Base-by-base conservation (phyloP, 164 flowering plant species). In the Tetracentron sinense region DNA sequence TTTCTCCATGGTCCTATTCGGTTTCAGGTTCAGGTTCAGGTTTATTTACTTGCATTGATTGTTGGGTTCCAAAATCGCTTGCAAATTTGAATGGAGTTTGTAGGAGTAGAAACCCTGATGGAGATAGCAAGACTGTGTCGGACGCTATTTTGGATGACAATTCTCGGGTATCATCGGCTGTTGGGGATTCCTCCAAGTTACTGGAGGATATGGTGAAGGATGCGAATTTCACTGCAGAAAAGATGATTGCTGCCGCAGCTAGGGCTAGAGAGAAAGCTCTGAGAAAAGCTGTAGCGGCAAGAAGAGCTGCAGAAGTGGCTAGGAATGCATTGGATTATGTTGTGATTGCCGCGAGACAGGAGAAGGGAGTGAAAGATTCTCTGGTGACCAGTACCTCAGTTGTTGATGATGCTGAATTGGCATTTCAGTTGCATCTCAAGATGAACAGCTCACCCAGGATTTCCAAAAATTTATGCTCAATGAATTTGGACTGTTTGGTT, bases 401-500 rank as follows among this genome's bases (percentile, higher is more conserved):
- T 54, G 67, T 66, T 52, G 79, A 74, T 63, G 85, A 81, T 67
- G 74, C 66, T 3, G 76, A 76, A 61, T 70, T 85, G 72, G 87
- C 88, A 0, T 21, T 75, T 59, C 70, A 44, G 70, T 72, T 85
- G 79, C 86, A 80, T 62, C 66, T 83, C 12, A 77, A 71, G 0
- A 74, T 86, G 65, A 83, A 83, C 65, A 71, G 86, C 73, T 84
- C 90, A 0, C 81, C 81, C 0, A 79, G 88, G 69, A 77, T 82
- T 61, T 70, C 70, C 6, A 79, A 63, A 72, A 66, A 66, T 54
- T 49, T 58, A 30, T 27, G 77, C 28, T 56, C 47, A 20, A 29
- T 35, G 33, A 70, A 70, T 59, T 49, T 47, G 3, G 62, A 63
- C 16, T 22, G 22, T 58, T 50, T 69, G 31, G 56, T 31, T 65